Conservation (phyloP, 2,329 filamentous ascomycete species). For the Stenocarpella maydis region DNA sequence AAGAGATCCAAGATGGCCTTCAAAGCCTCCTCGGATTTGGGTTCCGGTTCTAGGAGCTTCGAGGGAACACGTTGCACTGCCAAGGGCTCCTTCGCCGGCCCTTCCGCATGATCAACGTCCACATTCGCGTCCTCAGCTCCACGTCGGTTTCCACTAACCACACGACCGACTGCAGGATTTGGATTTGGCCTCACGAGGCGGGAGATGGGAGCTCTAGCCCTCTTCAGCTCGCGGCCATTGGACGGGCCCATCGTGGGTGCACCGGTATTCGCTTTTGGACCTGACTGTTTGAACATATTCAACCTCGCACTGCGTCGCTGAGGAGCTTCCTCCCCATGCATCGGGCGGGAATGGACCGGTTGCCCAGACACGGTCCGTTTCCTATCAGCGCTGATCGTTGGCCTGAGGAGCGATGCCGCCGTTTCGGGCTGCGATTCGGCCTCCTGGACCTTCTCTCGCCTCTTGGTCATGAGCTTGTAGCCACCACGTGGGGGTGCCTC, state of each 20-base stretch:
- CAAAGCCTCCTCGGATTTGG: conserved; percentile 76
- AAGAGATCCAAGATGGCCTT: conserved; percentile 81
- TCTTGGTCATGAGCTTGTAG: conserved; percentile 59
- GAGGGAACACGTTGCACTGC: conserved; percentile 47
- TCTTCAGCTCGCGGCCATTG: conserved; percentile 80
- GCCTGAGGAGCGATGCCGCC: conserved; percentile 48
- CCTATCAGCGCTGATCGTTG: conserved; percentile 66
- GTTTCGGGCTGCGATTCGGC: conserved; percentile 53
- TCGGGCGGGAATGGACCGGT: conserved; percentile 60
- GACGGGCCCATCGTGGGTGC: conserved; percentile 64
- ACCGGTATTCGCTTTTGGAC: conserved; percentile 68
- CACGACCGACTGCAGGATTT: conserved; percentile 78
- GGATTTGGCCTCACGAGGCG: conserved; percentile 72
- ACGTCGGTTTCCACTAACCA: conserved; percentile 91
- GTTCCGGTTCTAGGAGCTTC: conserved; percentile 60
- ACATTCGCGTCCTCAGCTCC: conserved; percentile 70
- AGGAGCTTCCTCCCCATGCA: conserved; percentile 66
- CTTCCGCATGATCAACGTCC: conserved; percentile 75
- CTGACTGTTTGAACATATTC: conserved; percentile 73
- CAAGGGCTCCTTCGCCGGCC: conserved; percentile 52
- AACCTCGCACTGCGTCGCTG: conserved; percentile 78
- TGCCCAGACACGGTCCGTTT: conserved; percentile 96
- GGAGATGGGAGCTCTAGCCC: conserved; percentile 77
- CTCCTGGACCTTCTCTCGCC: conserved; percentile 48
- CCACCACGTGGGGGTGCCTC: conserved; percentile 73